phyloP scores from a whole-genome alignment of 75 land plant genomes.

The Adiantum capillusveneris region DNA sequence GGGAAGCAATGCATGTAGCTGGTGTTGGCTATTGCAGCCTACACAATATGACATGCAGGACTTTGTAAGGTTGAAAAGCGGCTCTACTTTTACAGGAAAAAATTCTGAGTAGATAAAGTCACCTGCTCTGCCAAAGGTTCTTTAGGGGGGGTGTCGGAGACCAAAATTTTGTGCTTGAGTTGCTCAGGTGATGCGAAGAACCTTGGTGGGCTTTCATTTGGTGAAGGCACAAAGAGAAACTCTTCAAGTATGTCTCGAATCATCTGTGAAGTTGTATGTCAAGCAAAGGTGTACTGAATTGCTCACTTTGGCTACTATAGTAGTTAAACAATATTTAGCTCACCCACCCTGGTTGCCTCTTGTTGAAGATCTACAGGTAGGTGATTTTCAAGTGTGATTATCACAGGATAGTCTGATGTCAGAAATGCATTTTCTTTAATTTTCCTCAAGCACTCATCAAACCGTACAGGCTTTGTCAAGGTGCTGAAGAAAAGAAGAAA shows the following conservation, averaged over 20 bases:
- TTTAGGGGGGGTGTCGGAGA: constrained; percentile 33
- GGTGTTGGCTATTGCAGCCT: too few relatives aligned
- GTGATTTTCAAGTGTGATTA: constrained; percentile 33
- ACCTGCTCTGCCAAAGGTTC: constrained; percentile 27
- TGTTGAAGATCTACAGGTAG: constrained; percentile 11
- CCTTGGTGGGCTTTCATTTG: constrained; percentile 19
- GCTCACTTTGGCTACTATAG: too few relatives aligned
- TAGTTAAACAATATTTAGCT: too few relatives aligned
- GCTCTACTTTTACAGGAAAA: too few relatives aligned
- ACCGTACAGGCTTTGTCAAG: constrained; percentile 13
- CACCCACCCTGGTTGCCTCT: constrained; percentile 22
- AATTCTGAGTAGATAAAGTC: too few relatives aligned
- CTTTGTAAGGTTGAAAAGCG: too few relatives aligned
- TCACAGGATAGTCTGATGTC: constrained; percentile 30
- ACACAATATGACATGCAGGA: too few relatives aligned
- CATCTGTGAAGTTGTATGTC: constrained; percentile 42
- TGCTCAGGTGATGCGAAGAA: constrained; percentile 25
- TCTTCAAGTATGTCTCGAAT: constrained; percentile 23
- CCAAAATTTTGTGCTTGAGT: constrained; percentile 22
- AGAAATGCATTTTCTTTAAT: constrained; percentile 33
- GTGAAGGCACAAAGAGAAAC: constrained; percentile 10
- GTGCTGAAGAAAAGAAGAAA: constrained; percentile 16
- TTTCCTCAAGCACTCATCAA: constrained; percentile 21
- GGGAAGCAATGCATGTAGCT: too few relatives aligned
- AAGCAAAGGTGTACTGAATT: too few relatives aligned